Conservation (phyloP, 352 stramenopile species). For the Globisporangium perplexum region DNA sequence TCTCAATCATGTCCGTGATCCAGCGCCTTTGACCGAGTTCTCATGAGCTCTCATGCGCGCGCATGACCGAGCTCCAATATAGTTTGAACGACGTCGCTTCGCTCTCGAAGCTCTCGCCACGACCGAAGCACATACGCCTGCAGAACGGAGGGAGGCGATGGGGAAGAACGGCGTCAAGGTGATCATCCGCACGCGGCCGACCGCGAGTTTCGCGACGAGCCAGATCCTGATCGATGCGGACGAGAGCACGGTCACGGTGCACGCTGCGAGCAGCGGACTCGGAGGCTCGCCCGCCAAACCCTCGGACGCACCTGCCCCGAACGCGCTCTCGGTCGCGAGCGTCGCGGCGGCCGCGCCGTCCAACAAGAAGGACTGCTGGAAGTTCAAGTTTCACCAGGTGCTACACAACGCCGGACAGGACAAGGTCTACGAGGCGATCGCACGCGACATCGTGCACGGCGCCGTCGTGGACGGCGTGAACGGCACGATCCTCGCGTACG, state of each 20-base stretch:
- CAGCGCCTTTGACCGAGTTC: too few species aligned
- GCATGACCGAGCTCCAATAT: too few species aligned
- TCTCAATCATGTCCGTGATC: too few species aligned
- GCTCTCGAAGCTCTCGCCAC: too few species aligned
- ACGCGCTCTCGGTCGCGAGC: conserved; percentile 7
- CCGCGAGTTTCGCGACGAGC: conserved; percentile 60
- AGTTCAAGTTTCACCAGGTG: conserved; percentile 92
- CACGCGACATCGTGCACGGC: conserved; percentile 86
- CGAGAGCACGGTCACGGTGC: conserved; percentile 67
- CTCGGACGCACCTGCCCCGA: conserved; percentile 15
- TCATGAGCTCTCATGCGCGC: too few species aligned
- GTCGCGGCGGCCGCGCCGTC: conserved; percentile 28
- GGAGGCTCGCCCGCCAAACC: too few species aligned
- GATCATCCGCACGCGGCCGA: conserved; percentile 81
- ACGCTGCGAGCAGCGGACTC: conserved; percentile 19
- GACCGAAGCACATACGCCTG: too few species aligned
- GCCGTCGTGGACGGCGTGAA: conserved; percentile 85
- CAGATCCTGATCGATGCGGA: conserved; percentile 80
- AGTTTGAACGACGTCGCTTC: too few species aligned
- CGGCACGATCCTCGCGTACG: conserved; percentile 86
- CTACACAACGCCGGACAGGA: conserved; percentile 90
- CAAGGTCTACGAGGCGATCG: conserved; percentile 88
- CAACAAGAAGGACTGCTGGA: conserved; percentile 80
- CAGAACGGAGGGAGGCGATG: conserved; percentile 17
- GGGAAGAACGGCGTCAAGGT: conserved; percentile 71